Percentiles rank a stretch among this genome's conserved stretches.
Conservation (phyloP, 371 early-diverging fungal genomes). For the Amoeboaphelidium occidentale region DNA sequence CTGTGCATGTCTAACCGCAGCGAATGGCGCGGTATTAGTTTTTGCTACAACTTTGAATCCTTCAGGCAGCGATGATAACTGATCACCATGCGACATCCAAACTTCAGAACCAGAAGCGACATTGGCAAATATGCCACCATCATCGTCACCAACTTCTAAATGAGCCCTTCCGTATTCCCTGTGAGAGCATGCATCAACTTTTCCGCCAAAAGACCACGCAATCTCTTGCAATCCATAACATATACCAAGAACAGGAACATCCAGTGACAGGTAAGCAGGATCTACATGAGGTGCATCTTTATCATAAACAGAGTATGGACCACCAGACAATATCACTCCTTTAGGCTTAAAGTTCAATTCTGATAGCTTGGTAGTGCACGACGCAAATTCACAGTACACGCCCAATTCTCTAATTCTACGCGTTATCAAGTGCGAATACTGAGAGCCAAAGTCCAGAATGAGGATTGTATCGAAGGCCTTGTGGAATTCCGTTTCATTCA, state of each 20-base stretch:
- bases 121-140: slow-evolving; percentile 34
- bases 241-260: slow-evolving; percentile 83
- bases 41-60: slow-evolving; percentile 61
- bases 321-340: slow-evolving; percentile 84
- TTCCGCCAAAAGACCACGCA: slow-evolving; percentile 59
- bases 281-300: slow-evolving; percentile 83
- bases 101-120: slow-evolving; percentile 22
- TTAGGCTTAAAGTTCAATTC: slow-evolving; percentile 83
- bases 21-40: slow-evolving; percentile 64
- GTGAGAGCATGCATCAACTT: slow-evolving; percentile 58
- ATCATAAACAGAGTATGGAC: slow-evolving; percentile 88
- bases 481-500: slow-evolving; percentile 37
- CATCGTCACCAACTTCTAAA: slow-evolving; percentile 26
- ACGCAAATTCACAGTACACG: slow-evolving; percentile 89
- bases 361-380: slow-evolving; percentile 79
- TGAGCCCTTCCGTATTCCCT: slow-evolving; percentile 86
- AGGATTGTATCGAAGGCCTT: slow-evolving; percentile 79
- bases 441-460: slow-evolving; percentile 93
- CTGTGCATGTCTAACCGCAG: slow-evolving; percentile 54
- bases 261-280: slow-evolving; percentile 56
- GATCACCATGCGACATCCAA: slow-evolving; percentile 97
- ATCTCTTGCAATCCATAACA: slow-evolving; percentile 94
- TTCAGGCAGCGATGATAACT: slow-evolving; percentile 47
- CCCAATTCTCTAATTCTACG: slow-evolving; percentile 84
- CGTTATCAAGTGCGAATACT: slow-evolving; percentile 90